Evolutionary conservation across 2,329 filamentous ascomycete species (phyloP), one percentile per base, ranked within the genome.

Genomic region (Tolypocladium ovalisporum): DNA sequence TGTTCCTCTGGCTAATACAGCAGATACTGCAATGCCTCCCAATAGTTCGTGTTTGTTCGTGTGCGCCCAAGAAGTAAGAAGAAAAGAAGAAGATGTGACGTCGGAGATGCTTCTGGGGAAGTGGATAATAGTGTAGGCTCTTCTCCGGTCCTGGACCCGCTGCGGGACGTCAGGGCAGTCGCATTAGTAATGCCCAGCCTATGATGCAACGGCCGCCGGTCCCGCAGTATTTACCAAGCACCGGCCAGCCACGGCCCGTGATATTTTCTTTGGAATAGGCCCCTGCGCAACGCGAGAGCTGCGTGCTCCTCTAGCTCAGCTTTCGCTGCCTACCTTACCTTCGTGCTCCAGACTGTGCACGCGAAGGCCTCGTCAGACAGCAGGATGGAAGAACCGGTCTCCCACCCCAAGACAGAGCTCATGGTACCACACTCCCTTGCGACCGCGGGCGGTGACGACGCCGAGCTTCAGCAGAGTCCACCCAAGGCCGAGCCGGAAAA

Each of bases 131-230:
- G 10, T 12, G 9, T 13, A 27, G 19, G 24, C 44, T 27, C 5
- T 8, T 53, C 19, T 52, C 29, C 44, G 44, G 27, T 32, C 8
- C 44, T 35, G 47, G 61, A 49, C 44, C 52, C 22, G 51, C 22
- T 12, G n/a, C 56, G 52, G 36, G 32, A 24, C 29, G 12, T 51
- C 52, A 54, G 40, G 52, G 34, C 44, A 22, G 9, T 4, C n/a
- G 19, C 60, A 71, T 71, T 70, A 71, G 60, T 71, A 71, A 71
- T 71, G 63, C 55, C 54, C 49, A 60, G 60, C 58, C 62, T 65
- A 67, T 70, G 68, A 70, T 60, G 60, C 59, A 63, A 61, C 40
- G 40, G 10, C 34, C 34, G 32, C 32, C 34, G 51, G 51, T 36
- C 51, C 36, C 52, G 34, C 35, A 39, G 34, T 3, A n/a, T n/a